phyloP scores from a whole-genome alignment of 2,329 filamentous ascomycete species.

The Sporothrix schenckii region DNA sequence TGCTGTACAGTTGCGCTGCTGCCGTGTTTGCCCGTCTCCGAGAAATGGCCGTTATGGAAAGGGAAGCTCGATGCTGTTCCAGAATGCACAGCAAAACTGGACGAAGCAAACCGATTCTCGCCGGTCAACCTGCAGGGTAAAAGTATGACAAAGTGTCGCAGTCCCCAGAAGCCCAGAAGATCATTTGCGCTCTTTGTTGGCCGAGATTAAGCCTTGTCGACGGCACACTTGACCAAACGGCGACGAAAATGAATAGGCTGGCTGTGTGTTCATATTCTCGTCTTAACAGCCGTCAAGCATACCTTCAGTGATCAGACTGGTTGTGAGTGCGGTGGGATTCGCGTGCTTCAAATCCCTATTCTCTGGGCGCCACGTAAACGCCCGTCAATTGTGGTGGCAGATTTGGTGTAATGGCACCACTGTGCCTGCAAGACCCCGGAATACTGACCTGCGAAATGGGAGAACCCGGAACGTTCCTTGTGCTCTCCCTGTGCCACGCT shows the following conservation, averaged over 20 bases:
- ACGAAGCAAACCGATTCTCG: background rate
- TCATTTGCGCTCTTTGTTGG: too few relatives aligned
- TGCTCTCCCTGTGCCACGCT: background rate
- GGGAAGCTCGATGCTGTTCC: background rate
- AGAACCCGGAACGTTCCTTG: slow-evolving; percentile 26
- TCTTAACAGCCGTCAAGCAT: background rate
- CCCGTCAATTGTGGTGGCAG: background rate
- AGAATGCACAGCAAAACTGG: background rate
- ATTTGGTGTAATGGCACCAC: slow-evolving; percentile 19
- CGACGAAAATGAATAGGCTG: slow-evolving; percentile 27
- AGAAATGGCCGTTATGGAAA: slow-evolving; percentile 13
- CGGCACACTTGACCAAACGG: background rate
- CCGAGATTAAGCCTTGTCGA: background rate
- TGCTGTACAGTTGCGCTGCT: background rate
- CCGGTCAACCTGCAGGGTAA: background rate
- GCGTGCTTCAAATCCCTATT: slow-evolving; percentile 23
- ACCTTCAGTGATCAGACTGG: background rate
- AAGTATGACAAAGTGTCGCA: background rate
- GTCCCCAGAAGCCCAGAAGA: background rate
- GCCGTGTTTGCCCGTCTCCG: background rate
- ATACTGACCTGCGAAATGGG: slow-evolving; percentile 19
- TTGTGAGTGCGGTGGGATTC: slow-evolving; percentile 13
- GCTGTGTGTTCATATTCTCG: background rate
- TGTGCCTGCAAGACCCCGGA: slow-evolving; percentile 16
- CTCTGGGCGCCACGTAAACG: slow-evolving; percentile 5